Conservation (phyloP, 176 grass and related monocot species). For the Stipa capillata region DNA sequence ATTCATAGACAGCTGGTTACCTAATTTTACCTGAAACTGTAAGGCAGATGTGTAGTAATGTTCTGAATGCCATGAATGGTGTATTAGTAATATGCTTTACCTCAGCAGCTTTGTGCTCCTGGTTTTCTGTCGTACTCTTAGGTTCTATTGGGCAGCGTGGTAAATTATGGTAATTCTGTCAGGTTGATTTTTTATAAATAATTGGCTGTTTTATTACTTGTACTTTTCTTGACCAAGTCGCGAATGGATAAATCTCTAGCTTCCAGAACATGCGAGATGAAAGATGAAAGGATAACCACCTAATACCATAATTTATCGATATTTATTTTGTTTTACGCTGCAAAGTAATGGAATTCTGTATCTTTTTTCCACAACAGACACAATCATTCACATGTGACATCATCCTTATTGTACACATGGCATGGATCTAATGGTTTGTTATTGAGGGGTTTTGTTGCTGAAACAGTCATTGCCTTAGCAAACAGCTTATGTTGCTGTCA, state of each 20-base stretch:
- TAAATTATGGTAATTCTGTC: no score
- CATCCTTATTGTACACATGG: slow-evolving; percentile 9
- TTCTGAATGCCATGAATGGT: not conserved
- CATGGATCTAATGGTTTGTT: slow-evolving; percentile 2
- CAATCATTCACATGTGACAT: not conserved
- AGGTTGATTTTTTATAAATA: no score
- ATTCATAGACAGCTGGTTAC: not conserved
- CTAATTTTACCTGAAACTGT: not conserved
- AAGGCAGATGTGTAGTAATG: not conserved
- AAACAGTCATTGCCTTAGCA: no score
- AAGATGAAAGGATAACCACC: no score
- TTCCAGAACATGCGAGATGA: no score
- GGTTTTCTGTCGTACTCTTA: not conserved
- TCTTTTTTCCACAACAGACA: not conserved
- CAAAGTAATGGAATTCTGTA: not conserved
- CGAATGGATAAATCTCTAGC: no score
- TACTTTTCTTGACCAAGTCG: no score
- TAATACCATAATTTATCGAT: no score
- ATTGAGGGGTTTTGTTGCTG: slow-evolving; percentile 21
- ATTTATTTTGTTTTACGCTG: no score
- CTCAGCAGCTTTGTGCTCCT: not conserved
- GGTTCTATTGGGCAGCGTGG: no score
- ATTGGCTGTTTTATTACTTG: no score
- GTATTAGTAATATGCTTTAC: not conserved
- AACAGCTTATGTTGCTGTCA: slow-evolving; percentile 16